Evolutionary conservation across 2,329 filamentous ascomycete genomes (phyloP).

Genomic region (Botrytis fabae): DNA sequence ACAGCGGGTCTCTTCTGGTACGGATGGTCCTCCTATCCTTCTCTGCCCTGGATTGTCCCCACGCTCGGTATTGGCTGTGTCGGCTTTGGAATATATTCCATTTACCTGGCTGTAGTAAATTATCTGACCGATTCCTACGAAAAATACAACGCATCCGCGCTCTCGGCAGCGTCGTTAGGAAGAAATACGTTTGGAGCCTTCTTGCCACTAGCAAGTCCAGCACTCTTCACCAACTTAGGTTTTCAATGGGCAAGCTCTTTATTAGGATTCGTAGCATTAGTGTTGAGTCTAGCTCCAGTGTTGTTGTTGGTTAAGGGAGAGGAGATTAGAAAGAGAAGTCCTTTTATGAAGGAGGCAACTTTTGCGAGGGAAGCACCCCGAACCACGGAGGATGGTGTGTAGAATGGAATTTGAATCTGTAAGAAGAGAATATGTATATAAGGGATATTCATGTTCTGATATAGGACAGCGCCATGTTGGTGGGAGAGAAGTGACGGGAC

Average conservation of each 20-base stretch:
- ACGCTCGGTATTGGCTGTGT: constrained; percentile 3
- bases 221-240: constrained; percentile 5
- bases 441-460: neutral
- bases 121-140: constrained; percentile 19
- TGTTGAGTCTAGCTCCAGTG: constrained; percentile 35
- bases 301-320: constrained; percentile 46
- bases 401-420: neutral
- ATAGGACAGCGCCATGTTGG: neutral
- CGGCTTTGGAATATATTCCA: constrained; percentile 9
- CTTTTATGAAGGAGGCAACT: constrained; percentile 42
- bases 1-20: constrained; percentile 74
- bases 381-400: neutral
- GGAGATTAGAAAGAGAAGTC: constrained; percentile 43
- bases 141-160: constrained; percentile 14
- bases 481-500: neutral
- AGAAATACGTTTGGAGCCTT: constrained; percentile 9
- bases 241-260: constrained; percentile 18
- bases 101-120: constrained; percentile 10
- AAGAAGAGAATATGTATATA: neutral
- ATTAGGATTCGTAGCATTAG: constrained; percentile 8
- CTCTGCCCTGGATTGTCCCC: constrained; percentile 13
- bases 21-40: constrained; percentile 48
- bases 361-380: neutral
- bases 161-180: neutral
- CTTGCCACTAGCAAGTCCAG: constrained; percentile 13